phyloP scores from a whole-genome alignment of 805 yeast species.

The Cyberlindnera xishuangbannaensis region DNA sequence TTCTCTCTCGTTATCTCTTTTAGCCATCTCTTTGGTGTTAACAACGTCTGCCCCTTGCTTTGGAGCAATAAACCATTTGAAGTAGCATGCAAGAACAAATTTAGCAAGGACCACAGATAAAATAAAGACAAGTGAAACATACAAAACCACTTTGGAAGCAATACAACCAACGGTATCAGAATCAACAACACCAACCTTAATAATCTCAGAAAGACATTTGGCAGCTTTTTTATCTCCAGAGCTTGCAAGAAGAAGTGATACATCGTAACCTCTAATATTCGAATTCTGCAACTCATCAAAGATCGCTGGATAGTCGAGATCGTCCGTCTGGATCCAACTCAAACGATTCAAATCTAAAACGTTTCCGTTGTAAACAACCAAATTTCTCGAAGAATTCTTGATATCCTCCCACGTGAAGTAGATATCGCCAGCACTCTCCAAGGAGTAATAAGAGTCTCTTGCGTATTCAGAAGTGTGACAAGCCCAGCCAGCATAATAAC shows the following conservation, averaged over 20 bases:
- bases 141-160: conserved; percentile 79
- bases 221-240: conserved; percentile 66
- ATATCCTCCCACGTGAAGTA: conserved; percentile 90
- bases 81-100: conserved; percentile 83
- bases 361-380: conserved; percentile 84
- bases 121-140: conserved; percentile 77
- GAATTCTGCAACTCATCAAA: conserved; percentile 60
- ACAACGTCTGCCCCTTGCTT: conserved; percentile 73
- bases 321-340: conserved; percentile 66
- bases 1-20: conserved; percentile 66
- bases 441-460: conserved; percentile 57
- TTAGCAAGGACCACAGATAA: conserved; percentile 72
- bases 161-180: conserved; percentile 90
- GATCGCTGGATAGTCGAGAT: conserved; percentile 64
- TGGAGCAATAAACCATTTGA: conserved; percentile 75
- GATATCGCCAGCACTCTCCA: conserved; percentile 64
- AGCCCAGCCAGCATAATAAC: conserved; percentile 78
- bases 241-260: conserved; percentile 64
- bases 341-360: conserved; percentile 78
- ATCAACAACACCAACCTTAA: conserved; percentile 86
- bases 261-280: conserved; percentile 68
- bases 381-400: conserved; percentile 57
- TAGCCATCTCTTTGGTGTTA: conserved; percentile 53
- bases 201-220: conserved; percentile 76
- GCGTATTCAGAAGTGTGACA: conserved; percentile 78